Evolutionary conservation across 164 flowering plant genomes (phyloP), one percentile per base, ranked within the genome.

Genomic region (Piper longum): DNA sequence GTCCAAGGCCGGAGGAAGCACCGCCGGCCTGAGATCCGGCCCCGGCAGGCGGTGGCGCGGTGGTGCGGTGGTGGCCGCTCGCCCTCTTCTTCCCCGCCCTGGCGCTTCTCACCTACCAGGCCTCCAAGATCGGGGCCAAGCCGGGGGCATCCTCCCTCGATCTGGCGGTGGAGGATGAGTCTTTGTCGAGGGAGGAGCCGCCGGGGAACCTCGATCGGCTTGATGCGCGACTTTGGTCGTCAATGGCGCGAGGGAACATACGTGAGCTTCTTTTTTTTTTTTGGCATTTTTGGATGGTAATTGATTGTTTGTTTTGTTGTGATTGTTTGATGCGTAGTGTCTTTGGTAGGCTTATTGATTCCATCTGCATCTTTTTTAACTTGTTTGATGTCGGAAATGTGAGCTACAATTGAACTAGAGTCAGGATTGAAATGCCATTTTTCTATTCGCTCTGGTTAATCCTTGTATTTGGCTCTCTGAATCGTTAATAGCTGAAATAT

Each of bases 171-270:
- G 36, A 26, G 5, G 56, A 8, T 9, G 73, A 60, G 42, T 71
- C 72, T 26, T 1, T 2, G 36, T 26, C 36, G 36, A 26, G 1
- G 36, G 36, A 26, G 64, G 71, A 70, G 59, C 41, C 66, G 16
- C 69, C 68, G 5, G 74, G 74, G 2, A 89, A 83, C 67, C 80
- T 91, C 77, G 70, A 82, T 67, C 80, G 82, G n/a, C 78, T 85
- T 7, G 85, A 85, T 78, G 80, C 80, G 1, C 64, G 70, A 81
- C 81, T 16, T 66, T 72, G 16, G 64, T 72, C 17, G 69, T 82
- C 48, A 71, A 70, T 43, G 97, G 95, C 51, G 78, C 75, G 16
- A 81, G 85, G 67, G 72, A 86, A 65, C 84, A 95, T 88, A 78
- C 78, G 82, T 13, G 17, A 7, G 16, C 43, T 43, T n/a, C 44